Conservation (phyloP, 2,329 filamentous ascomycete genomes). For the Nemania diffusa region DNA sequence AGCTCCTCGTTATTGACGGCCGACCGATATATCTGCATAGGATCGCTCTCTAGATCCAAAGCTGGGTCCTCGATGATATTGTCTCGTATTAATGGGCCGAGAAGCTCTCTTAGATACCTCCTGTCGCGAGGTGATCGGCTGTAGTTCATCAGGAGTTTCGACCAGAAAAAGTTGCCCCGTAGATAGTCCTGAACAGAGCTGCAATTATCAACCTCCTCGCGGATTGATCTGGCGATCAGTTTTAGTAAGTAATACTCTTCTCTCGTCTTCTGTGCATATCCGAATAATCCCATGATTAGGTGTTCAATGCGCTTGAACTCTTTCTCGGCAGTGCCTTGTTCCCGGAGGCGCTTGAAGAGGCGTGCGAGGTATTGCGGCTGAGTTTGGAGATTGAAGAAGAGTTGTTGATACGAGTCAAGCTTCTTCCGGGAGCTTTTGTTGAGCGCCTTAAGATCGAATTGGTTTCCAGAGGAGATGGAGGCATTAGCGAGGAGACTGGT, state of each 20-base stretch:
- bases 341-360: slow-evolving; percentile 84
- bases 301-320: slow-evolving; percentile 93
- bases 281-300: slow-evolving; percentile 95
- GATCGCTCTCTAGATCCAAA: slow-evolving; percentile 94
- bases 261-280: slow-evolving; percentile 94
- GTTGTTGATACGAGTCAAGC: slow-evolving; percentile 94
- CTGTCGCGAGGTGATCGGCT: slow-evolving; percentile 90
- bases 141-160: slow-evolving; percentile 86
- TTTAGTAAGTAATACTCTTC: slow-evolving; percentile 98
- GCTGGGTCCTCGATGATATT: slow-evolving; percentile 93
- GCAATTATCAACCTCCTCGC: slow-evolving; percentile 84
- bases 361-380: slow-evolving; percentile 94
- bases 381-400: slow-evolving; percentile 97
- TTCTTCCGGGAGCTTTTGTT: slow-evolving; percentile 97
- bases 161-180: slow-evolving; percentile 93
- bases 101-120: slow-evolving; percentile 87
- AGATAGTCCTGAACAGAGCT: slow-evolving; percentile 83
- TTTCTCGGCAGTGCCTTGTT: slow-evolving; percentile 87
- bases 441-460: slow-evolving; percentile 94
- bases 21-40: slow-evolving; percentile 95
- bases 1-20: slow-evolving; percentile 98
- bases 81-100: slow-evolving; percentile 86
- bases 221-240: slow-evolving; percentile 81
- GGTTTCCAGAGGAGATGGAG: slow-evolving; percentile 88
- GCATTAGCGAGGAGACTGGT: slow-evolving; percentile 86